Percentiles rank a stretch among this genome's conserved stretches.
These are phyloP conservation scores for Blakeslea trispora DNA, from an alignment of 371 early-diverging fungal species.

Conservation along the genomic window DNA sequence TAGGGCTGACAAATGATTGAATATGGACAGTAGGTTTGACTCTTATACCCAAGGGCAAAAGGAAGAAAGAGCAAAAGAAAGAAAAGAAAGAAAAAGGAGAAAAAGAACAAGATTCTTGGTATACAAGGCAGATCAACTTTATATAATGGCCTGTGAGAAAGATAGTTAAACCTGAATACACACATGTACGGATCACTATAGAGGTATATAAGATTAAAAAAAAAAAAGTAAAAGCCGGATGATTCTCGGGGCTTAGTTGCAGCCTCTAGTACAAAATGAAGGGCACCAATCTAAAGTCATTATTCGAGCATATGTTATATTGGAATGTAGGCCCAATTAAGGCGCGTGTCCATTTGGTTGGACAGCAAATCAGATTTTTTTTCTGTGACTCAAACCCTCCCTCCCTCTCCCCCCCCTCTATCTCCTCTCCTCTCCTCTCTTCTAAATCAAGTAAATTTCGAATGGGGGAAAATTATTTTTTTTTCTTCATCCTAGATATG, in stretches of 20 bases:
- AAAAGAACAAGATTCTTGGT: background rate
- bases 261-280: background rate
- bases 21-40: no score
- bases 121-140: no score
- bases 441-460: background rate
- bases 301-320: conserved; percentile 15
- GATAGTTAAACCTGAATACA: no score
- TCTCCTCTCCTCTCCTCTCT: no score
- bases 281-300: conserved; percentile 12
- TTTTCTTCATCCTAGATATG: no score
- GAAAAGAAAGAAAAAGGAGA: conserved; percentile 7
- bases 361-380: background rate
- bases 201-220: background rate
- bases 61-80: no score
- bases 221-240: background rate
- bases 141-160: no score
- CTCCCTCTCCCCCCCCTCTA: no score
- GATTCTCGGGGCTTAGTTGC: conserved; percentile 4
- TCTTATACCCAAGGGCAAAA: no score
- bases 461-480: conserved; percentile 3
- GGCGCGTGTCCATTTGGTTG: conserved; percentile 21
- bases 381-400: conserved; percentile 7
- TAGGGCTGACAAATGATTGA: no score
- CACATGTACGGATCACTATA: no score
- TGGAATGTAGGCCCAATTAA: conserved; percentile 4